These are phyloP conservation scores for Polyporus arcularius DNA, from an alignment of 768 basidiomycete genomes.

Conservation along the genomic window DNA sequence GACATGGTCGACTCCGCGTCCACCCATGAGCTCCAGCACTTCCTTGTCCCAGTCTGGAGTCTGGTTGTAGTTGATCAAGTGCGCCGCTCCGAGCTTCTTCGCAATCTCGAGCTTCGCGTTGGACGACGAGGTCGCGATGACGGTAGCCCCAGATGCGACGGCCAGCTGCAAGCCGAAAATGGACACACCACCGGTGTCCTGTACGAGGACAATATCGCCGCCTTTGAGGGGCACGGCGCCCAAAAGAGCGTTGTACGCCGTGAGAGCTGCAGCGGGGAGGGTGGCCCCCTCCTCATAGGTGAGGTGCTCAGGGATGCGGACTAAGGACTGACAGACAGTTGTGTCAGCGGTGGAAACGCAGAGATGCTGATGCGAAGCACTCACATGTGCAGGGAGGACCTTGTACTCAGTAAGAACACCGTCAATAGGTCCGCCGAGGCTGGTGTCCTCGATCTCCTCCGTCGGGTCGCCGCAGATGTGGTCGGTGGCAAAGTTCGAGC, in stretches of 20 bases:
- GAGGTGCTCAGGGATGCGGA: slow-evolving; percentile 57
- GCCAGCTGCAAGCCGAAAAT: slow-evolving; percentile 63
- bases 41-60: slow-evolving; percentile 60
- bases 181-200: slow-evolving; percentile 59
- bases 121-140: slow-evolving; percentile 68
- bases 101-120: slow-evolving; percentile 61
- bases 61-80: slow-evolving; percentile 64
- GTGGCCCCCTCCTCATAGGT: slow-evolving; percentile 67
- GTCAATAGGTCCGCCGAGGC: slow-evolving; percentile 48
- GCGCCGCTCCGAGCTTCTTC: slow-evolving; percentile 50
- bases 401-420: slow-evolving; percentile 59
- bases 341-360: too few relatives aligned
- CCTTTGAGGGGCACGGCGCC: slow-evolving; percentile 54
- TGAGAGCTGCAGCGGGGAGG: slow-evolving; percentile 62
- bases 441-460: slow-evolving; percentile 35
- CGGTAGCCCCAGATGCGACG: slow-evolving; percentile 59
- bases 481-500: slow-evolving; percentile 51
- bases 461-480: slow-evolving; percentile 50
- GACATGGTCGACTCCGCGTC: slow-evolving; percentile 38
- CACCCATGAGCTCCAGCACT: slow-evolving; percentile 40
- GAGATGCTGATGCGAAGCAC: slow-evolving; percentile 1
- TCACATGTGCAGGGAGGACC: slow-evolving; percentile 46
- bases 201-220: slow-evolving; percentile 60
- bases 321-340: slow-evolving; percentile 32
- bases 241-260: slow-evolving; percentile 61